Base-by-base conservation (phyloP, 1,284 basidiomycete species). In the Boletellus deceptivus region DNA sequence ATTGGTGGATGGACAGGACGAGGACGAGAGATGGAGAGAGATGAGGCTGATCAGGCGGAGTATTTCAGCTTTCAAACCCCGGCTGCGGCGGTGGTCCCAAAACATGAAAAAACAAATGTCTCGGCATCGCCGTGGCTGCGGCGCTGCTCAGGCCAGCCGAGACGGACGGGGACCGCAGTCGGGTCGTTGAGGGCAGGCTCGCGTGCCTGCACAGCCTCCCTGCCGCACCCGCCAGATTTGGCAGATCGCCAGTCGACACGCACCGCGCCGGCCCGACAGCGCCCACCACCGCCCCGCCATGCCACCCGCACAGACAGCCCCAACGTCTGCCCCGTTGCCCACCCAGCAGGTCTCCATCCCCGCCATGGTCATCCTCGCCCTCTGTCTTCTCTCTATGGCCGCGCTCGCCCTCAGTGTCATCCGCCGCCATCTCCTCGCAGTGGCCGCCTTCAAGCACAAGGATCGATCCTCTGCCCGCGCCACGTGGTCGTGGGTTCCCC, bases 21-120 rank as follows among this genome's bases (percentile, higher is more conserved):
- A 25, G 59, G 49, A 47, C 47, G 47, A 40, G 43, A 45, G 53
- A 59, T 55, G 51, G 52, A 57, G n/a, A 38, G 45, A 52, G 55
- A 55, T 59, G 44, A 47, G 41, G 29, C 40, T 55, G 57, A 61
- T 61, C 36, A 47, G 57, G 47, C 59, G 57, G 56, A 58, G 59
- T 58, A 58, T 58, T 61, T 61, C 47, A 59, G 29, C 46, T 42
- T 58, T 58, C 59, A 56, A 59, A 58, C 49, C 44, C 52, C 50
- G 50, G 58, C 6, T 48, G 34, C 45, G 58, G 59, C 56, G 55
- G 50, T 37, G 18, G 37, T 16, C 16, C 39, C 47, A 58, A 55
- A 56, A 56, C 54, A 59, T 41, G 48, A 44, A 54, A 56, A 59
- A 56, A 59, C 57, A 55, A 43, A 49, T 46, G 3, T 17, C 3